phyloP scores from a whole-genome alignment of 1,284 basidiomycete genomes.

The Earliella scabrosa region DNA sequence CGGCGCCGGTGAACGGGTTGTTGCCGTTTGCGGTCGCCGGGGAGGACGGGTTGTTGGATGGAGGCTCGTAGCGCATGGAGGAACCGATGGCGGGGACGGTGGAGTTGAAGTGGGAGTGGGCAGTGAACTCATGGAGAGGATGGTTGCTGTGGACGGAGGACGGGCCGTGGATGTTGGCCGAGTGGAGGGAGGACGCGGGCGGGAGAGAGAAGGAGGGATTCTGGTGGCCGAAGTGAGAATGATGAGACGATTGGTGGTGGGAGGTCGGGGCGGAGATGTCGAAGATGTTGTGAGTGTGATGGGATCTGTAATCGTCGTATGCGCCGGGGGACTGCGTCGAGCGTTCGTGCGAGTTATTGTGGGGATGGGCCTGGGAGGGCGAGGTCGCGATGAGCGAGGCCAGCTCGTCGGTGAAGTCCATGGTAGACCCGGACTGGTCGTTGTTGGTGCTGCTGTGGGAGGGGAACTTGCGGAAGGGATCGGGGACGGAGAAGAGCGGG shows the following conservation, averaged over 20 bases:
- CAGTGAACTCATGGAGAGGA: conserved; percentile 33
- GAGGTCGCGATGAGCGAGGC: conserved; percentile 56
- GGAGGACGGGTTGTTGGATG: conserved; percentile 43
- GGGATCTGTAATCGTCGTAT: conserved; percentile 41
- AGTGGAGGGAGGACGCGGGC: conserved; percentile 27
- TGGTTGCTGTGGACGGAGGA: conserved; percentile 23
- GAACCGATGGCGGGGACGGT: conserved; percentile 64
- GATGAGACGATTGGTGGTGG: conserved; percentile 33
- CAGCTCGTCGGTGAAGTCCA: conserved; percentile 70
- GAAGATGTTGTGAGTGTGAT: conserved; percentile 69
- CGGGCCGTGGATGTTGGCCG: conserved; percentile 24
- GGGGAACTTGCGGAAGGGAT: conserved; percentile 56
- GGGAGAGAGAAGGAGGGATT: conserved; percentile 31
- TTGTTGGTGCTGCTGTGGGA: conserved; percentile 15
- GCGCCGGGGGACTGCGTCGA: conserved; percentile 41
- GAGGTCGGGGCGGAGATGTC: conserved; percentile 59
- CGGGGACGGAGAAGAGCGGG: conserved; percentile 47
- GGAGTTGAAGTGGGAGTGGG: conserved; percentile 54
- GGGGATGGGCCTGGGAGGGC: conserved; percentile 35
- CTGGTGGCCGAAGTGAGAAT: conserved; percentile 27
- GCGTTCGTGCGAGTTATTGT: conserved; percentile 45
- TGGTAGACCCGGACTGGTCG: conserved; percentile 33
- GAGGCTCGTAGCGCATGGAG: conserved; percentile 55
- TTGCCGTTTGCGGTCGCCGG: conserved; percentile 32
- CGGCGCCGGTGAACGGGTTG: conserved; percentile 26